Percentiles rank a stretch among this genome's conserved stretches.
These are phyloP conservation scores for Eruca vesicaria DNA, from an alignment of 441 rosid genomes.

Conservation along the genomic window DNA sequence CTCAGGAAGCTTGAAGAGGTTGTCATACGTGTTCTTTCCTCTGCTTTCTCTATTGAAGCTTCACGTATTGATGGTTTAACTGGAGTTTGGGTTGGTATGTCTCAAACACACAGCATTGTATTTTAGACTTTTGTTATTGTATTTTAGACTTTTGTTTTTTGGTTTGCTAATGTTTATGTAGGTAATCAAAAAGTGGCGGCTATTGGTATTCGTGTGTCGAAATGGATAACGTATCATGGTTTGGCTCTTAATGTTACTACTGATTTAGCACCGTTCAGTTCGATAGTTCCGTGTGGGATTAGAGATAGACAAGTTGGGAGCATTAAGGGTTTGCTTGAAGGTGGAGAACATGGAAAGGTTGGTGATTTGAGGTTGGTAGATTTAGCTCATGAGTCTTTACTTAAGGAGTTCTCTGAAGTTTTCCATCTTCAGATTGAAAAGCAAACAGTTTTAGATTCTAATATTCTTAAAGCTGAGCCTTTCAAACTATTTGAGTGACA, in stretches of 20 bases:
- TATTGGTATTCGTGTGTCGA: slow-evolving; percentile 69
- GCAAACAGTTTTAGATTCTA: slow-evolving; percentile 25
- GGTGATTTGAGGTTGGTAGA: slow-evolving; percentile 46
- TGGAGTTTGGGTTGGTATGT: slow-evolving; percentile 89
- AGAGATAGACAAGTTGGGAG: slow-evolving; percentile 69
- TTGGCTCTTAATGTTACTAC: slow-evolving; percentile 82
- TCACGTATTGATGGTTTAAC: slow-evolving; percentile 75
- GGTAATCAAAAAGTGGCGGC: slow-evolving; percentile 83
- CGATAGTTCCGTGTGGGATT: slow-evolving; percentile 87
- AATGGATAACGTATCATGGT: slow-evolving; percentile 84
- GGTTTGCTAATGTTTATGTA: slow-evolving; percentile 32
- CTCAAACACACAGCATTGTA: background rate
- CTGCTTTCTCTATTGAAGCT: slow-evolving; percentile 67
- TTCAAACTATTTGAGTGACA: background rate
- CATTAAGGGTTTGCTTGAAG: slow-evolving; percentile 48
- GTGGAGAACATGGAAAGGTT: background rate
- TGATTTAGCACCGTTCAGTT: slow-evolving; percentile 65
- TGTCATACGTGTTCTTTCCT: slow-evolving; percentile 65
- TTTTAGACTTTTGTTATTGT: background rate
- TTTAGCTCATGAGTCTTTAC: slow-evolving; percentile 46
- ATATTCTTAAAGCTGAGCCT: slow-evolving; percentile 10
- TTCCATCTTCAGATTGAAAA: slow-evolving; percentile 58
- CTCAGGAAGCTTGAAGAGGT: slow-evolving; percentile 87
- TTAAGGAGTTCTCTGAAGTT: slow-evolving; percentile 67
- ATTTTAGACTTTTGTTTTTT: background rate